These are phyloP conservation scores for Eucommia ulmoides DNA, from an alignment of 257 asterid genomes.

Conservation along the genomic window DNA sequence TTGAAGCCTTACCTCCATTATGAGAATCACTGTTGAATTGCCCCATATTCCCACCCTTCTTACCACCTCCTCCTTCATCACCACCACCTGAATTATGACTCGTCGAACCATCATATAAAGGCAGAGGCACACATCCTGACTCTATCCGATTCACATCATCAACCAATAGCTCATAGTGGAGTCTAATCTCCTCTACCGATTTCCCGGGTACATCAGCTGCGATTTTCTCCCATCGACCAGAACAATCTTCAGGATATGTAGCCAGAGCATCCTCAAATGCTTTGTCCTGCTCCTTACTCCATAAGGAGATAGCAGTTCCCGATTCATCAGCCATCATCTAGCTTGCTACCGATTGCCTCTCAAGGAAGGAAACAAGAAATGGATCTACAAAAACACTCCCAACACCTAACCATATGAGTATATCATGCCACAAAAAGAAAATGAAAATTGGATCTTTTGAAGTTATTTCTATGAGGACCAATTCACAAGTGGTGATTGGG, in stretches of 20 bases:
- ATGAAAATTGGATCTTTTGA: no score
- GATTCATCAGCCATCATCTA: constrained; percentile 61
- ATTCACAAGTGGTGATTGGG: no score
- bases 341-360: no score
- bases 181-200: constrained; percentile 52
- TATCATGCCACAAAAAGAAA: no score
- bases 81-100: constrained; percentile 39
- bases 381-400: constrained; percentile 1
- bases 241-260: constrained; percentile 47
- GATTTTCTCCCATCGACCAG: constrained; percentile 74
- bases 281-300: constrained; percentile 82
- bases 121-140: constrained; percentile 56
- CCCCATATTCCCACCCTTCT: constrained; percentile 34
- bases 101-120: constrained; percentile 42
- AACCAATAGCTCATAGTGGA: constrained; percentile 62
- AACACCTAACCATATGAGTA: no score
- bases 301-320: constrained; percentile 34
- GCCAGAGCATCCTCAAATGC: constrained; percentile 68
- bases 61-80: constrained; percentile 42
- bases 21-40: constrained; percentile 29
- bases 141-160: constrained; percentile 71
- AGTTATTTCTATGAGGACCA: no score
- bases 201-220: constrained; percentile 70
- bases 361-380: constrained; percentile 2
- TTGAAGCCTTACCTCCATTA: constrained; percentile 50